Percentiles rank a stretch among this genome's conserved stretches.
phyloP scores from a whole-genome alignment of 768 basidiomycete species.

The Macrolepiota fuliginosa region DNA sequence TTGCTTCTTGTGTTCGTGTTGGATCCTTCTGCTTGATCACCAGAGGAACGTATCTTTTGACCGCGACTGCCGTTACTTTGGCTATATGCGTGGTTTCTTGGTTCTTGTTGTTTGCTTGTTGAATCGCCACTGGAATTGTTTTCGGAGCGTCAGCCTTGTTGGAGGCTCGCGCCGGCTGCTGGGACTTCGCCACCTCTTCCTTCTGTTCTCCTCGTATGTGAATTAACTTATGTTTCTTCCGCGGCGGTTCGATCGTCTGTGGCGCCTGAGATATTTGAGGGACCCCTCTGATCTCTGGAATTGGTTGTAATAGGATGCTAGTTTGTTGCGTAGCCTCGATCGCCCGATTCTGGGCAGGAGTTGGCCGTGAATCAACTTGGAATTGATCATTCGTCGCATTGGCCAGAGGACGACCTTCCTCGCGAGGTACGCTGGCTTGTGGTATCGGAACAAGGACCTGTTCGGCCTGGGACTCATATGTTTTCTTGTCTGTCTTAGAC shows the following conservation, averaged over 20 bases:
- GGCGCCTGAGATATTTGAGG: neutral
- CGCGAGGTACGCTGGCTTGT: neutral
- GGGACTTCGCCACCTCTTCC: neutral
- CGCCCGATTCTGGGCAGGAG: neutral
- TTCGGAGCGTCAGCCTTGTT: neutral
- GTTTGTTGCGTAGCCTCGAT: neutral
- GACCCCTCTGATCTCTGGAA: neutral
- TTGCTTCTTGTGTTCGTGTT: neutral
- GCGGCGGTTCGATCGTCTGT: neutral
- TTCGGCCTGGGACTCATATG: neutral
- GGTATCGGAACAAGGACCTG: neutral
- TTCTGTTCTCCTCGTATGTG: neutral
- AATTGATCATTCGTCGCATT: neutral
- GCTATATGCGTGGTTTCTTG: constrained; percentile 3
- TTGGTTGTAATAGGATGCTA: neutral
- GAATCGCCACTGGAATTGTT: neutral
- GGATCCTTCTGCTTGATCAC: neutral
- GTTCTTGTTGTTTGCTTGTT: neutral
- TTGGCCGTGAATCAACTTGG: neutral
- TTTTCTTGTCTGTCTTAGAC: neutral
- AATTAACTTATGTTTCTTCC: constrained; percentile 1
- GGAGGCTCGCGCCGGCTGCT: neutral
- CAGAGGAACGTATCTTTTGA: constrained; percentile 7
- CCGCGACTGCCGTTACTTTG: neutral
- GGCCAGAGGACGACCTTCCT: neutral